phyloP scores from a whole-genome alignment of 139 green algal species.

The Tetraselmis striata region DNA sequence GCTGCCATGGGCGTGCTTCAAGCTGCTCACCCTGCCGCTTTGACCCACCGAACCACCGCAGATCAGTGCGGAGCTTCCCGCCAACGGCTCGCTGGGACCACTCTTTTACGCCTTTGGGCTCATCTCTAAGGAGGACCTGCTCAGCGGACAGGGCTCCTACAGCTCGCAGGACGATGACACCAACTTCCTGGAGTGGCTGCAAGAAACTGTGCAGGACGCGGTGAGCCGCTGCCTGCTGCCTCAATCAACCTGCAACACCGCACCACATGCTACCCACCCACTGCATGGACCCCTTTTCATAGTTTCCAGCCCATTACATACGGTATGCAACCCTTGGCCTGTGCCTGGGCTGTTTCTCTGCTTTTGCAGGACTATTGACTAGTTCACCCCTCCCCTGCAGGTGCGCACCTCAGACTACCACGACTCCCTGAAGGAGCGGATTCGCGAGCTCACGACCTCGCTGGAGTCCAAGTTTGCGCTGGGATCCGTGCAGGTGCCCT shows the following conservation, averaged over 20 bases:
- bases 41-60: conserved; percentile 7
- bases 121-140: conserved; percentile 65
- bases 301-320: no score
- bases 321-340: no score
- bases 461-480: conserved; percentile 62
- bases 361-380: no score
- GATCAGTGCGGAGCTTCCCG: conserved; percentile 46
- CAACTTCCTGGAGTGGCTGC: conserved; percentile 71
- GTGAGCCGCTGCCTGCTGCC: conserved; percentile 1
- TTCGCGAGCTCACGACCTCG: conserved; percentile 38
- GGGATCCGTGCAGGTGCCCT: conserved; percentile 51
- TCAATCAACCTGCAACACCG: not conserved
- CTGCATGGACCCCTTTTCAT: no score
- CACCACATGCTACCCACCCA: not conserved
- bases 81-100: conserved; percentile 61
- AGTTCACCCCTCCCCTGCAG: no score
- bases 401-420: conserved; percentile 62
- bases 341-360: not conserved
- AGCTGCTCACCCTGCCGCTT: no score
- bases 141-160: conserved; percentile 15
- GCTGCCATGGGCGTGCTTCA: no score
- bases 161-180: conserved; percentile 26
- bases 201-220: conserved; percentile 56
- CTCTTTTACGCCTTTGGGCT: conserved; percentile 80
- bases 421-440: conserved; percentile 53